A percentile compares a stretch with the other conserved stretches of the same genome.
Evolutionary conservation across 108 stramenopile genomes (phyloP).

Genomic region (Skeletonema menzelii): DNA sequence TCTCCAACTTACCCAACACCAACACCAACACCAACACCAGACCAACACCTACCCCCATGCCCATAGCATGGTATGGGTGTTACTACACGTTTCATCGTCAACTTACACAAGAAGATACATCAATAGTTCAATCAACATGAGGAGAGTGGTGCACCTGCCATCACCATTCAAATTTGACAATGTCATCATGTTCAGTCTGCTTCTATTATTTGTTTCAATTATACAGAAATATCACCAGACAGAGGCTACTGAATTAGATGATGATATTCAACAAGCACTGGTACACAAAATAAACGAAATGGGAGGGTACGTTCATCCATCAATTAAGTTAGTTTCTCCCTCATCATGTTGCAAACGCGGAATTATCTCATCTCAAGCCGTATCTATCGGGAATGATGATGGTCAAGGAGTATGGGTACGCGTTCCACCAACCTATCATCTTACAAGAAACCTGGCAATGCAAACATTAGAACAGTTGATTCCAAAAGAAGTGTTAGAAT

Average conservation of each 20-base stretch:
- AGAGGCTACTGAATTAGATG: background rate
- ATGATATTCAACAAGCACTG: background rate
- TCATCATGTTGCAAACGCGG: background rate
- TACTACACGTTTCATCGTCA: too few relatives aligned
- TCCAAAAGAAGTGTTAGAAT: constrained; percentile 44
- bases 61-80: too few relatives aligned
- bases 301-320: constrained; percentile 7
- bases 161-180: background rate
- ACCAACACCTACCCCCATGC: too few relatives aligned
- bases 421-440: constrained; percentile 60
- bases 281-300: background rate
- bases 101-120: too few relatives aligned
- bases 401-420: constrained; percentile 54
- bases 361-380: background rate
- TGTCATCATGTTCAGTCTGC: background rate
- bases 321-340: background rate
- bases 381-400: background rate
- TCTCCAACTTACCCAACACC: too few relatives aligned
- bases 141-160: background rate
- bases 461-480: constrained; percentile 52
- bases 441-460: constrained; percentile 62
- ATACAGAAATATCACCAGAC: background rate
- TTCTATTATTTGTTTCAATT: background rate
- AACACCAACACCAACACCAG: too few relatives aligned
- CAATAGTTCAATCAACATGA: background rate